Evolutionary conservation across 1,284 basidiomycete species (phyloP), one percentile per base, ranked within the genome.

Genomic region (Naganishia albida): DNA sequence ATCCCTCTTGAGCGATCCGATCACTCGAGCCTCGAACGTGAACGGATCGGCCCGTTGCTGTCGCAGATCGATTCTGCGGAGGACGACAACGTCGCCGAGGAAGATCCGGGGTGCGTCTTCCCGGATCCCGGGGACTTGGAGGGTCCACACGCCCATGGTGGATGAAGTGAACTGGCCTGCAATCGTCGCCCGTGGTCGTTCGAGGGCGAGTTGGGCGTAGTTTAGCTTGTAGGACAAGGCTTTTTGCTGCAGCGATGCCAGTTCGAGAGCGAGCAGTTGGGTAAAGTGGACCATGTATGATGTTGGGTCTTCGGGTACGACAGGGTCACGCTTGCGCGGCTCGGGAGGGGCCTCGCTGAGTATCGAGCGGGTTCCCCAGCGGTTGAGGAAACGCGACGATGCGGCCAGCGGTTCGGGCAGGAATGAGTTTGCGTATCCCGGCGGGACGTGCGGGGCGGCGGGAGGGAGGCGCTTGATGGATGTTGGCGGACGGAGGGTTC

Each of bases 71-170:
- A 80, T 63, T 20, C 74, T 74, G 2, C 78, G 67, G 8, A 80
- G 53, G 26, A 71, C 44, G n/a, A 77, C 64, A 0, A 71, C 62
- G 59, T 80, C 78, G 23, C 75, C 73, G 16, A 75, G 67, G 4
- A 70, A 68, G 20, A 80, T 70, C 10, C 70, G 69, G 7, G 78
- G 78, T 56, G 71, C 72, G 20, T 75, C 75, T 64, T 80, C 78
- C 18, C 77, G 67, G 28, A 78, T 75, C 2, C 73, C 74, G 8
- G 74, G 73, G 6, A 72, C 70, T 18, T 60, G 50, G 7, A 73
- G 30, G 7, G 68, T 67, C 64, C 68, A 73, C 1, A 66, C 69
- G 1, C 39, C 55, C 40, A 56, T 12, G 10, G 52, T 28, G 7
- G 62, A 46, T 23, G 48, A 60, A 0, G 64, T 53, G 12, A 53